Conservation (phyloP, 1,284 basidiomycete species). For the Cystobasidiaceae sp. region DNA sequence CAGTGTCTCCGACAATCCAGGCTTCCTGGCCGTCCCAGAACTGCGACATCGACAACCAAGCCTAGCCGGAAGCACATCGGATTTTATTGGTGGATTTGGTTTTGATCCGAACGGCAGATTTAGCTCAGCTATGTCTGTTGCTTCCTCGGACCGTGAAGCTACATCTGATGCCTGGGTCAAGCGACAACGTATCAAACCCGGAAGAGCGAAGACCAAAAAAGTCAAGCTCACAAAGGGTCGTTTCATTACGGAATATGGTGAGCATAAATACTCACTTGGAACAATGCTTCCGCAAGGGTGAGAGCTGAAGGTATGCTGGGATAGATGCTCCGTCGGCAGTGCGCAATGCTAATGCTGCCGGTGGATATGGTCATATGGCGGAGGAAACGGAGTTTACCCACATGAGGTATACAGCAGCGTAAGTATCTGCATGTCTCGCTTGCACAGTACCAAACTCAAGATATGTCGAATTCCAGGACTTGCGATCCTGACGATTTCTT, state of each 20-base stretch:
- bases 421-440: constrained; percentile 43
- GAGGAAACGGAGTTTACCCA: constrained; percentile 77
- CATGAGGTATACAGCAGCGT: constrained; percentile 85
- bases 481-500: constrained; percentile 91
- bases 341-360: constrained; percentile 54
- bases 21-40: constrained; percentile 6
- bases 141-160: constrained; percentile 20
- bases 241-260: constrained; percentile 69
- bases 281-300: background rate
- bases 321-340: constrained; percentile 41
- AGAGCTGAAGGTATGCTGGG: background rate
- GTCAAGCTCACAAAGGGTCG: constrained; percentile 68
- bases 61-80: background rate
- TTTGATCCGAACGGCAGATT: constrained; percentile 16
- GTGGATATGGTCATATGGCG: constrained; percentile 46
- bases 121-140: constrained; percentile 13
- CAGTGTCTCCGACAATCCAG: background rate
- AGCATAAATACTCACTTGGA: background rate
- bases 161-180: constrained; percentile 39
- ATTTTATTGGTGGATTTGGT: constrained; percentile 8
- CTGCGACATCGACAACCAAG: constrained; percentile 7
- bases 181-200: constrained; percentile 42
- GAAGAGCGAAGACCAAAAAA: constrained; percentile 57
- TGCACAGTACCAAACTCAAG: background rate
- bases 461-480: background rate